Conservation (phyloP, 805 yeast species). For the Clavispora santaluciae region DNA sequence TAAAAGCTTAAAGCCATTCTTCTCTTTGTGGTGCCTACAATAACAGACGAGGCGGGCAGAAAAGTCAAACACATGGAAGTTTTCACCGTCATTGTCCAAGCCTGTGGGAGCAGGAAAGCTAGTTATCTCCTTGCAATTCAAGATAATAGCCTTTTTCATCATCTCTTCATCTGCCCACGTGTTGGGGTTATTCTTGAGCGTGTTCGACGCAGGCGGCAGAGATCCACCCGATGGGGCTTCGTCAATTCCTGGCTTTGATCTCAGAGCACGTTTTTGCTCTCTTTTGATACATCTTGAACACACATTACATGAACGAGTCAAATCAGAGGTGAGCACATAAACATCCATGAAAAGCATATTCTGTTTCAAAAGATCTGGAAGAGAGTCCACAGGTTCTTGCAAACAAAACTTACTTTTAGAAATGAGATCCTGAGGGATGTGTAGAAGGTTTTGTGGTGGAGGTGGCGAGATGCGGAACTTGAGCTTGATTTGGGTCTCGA, state of each 20-base stretch:
- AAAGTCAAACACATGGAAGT: constrained; percentile 41
- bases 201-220: constrained; percentile 10
- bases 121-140: constrained; percentile 85
- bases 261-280: constrained; percentile 88
- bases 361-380: constrained; percentile 38
- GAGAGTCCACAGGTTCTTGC: constrained; percentile 42
- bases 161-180: constrained; percentile 71
- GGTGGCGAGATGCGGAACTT: constrained; percentile 66
- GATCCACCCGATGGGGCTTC: constrained; percentile 4
- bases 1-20: constrained; percentile 74
- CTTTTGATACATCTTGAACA: constrained; percentile 88
- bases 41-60: constrained; percentile 86
- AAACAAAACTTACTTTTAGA: constrained; percentile 82
- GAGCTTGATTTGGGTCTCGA: constrained; percentile 91
- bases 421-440: constrained; percentile 81
- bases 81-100: constrained; percentile 21
- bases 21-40: constrained; percentile 90
- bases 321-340: constrained; percentile 62
- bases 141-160: constrained; percentile 78
- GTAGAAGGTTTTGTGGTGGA: constrained; percentile 67
- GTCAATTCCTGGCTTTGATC: constrained; percentile 68
- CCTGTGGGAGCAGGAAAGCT: constrained; percentile 61
- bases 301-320: constrained; percentile 55
- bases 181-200: constrained; percentile 51
- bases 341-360: constrained; percentile 69